Base-by-base conservation (phyloP, 768 basidiomycete species). In the Boletus edulis region DNA sequence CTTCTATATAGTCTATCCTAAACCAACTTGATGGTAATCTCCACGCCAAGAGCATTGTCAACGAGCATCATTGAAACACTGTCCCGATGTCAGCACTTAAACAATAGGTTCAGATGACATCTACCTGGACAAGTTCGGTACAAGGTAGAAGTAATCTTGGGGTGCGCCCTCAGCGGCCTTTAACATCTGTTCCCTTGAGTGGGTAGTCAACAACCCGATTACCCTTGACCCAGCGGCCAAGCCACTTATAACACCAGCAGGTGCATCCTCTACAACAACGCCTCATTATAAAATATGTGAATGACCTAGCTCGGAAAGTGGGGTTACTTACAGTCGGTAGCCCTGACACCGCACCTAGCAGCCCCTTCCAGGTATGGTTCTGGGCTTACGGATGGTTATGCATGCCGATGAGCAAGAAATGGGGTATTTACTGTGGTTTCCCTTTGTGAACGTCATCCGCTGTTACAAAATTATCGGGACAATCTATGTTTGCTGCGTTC, bases 341-440 rank as follows among this genome's bases (percentile, higher is more conserved):
- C 81, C 43, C 81, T 76, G 20, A 87, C 82, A 3, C 82, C 80
- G 60, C 87, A 85, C 56, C 76, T 77, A 67, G 86, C 73, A 20
- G 94, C 93, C 11, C 94, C 95, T 41, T 88, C 80, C 37, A 97
- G 75, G 74, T 96, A 98, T 1, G 95, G 95, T 62, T 95, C 94
- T 11, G 95, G 94, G 63, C 85, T 84, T 49, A 9, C 20, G 11
- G 18, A 34, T 60, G 43, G 29, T 49, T 43, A 60, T 37, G 44
- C 35, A 49, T 37, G 14, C 48, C 41, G 29, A 45, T 6, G 13
- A 44, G 17, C 12, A 22, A 50, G 22, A 14, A 42, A 55, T 20
- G 51, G 51, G 22, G 22, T 49, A 77, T 57, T 8, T 66, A 85
- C 84, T 73, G 77, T 24, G 94, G 94, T 74, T 97, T 97, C 39